Conservation (phyloP, 2,329 filamentous ascomycete genomes). For the Fusarium palustre region DNA sequence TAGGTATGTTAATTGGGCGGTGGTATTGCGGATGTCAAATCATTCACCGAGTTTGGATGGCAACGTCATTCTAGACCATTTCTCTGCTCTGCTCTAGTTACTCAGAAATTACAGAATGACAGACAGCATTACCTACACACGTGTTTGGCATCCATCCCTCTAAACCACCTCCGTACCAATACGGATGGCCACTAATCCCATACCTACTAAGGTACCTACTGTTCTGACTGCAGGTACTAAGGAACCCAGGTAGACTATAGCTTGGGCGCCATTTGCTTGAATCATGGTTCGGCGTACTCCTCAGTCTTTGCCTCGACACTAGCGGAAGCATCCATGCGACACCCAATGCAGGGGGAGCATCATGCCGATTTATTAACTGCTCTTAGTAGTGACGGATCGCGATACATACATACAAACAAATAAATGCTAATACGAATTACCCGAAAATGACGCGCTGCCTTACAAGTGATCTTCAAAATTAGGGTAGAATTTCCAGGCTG, state of each 20-base stretch:
- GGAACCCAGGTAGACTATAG: no score
- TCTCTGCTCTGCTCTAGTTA: no score
- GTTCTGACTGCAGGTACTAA: no score
- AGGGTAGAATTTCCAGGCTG: neutral
- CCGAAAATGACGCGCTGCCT: constrained; percentile 1
- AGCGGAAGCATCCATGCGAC: constrained; percentile 13
- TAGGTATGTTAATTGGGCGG: neutral
- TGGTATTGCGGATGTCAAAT: neutral
- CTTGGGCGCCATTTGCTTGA: neutral
- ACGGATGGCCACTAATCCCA: neutral
- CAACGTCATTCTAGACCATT: neutral
- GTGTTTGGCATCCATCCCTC: neutral
- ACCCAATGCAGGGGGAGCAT: neutral
- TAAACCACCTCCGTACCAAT: neutral
- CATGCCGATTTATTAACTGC: constrained; percentile 12
- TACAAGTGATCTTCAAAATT: neutral
- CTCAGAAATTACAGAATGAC: neutral
- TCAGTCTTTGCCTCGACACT: neutral
- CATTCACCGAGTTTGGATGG: neutral
- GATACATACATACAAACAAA: neutral
- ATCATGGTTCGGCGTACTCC: neutral
- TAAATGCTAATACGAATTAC: neutral
- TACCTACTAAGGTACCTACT: no score
- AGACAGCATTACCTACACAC: neutral
- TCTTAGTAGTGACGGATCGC: neutral